Conservation (phyloP, 108 stramenopile species). For the Stephanodiscus minutulus region DNA sequence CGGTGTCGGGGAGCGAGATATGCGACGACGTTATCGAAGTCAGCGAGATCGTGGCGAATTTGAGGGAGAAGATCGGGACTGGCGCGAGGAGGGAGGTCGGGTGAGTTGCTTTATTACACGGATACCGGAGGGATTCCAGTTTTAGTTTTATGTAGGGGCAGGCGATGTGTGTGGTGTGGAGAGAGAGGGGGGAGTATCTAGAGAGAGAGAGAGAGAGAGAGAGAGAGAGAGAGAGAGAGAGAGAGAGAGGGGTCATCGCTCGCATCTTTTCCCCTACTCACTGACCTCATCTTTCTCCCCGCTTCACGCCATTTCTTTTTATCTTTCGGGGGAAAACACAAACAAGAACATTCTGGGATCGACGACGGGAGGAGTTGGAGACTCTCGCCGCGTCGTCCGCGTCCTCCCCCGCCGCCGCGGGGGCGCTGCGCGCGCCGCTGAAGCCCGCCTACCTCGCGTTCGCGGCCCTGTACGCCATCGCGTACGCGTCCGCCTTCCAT, state of each 20-base stretch:
- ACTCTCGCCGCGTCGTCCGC: slow-evolving; percentile 31
- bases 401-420: slow-evolving; percentile 7
- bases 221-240: no score
- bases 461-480: slow-evolving; percentile 39
- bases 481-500: slow-evolving; percentile 7
- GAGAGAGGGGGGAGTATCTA: no score
- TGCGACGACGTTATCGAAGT: slow-evolving; percentile 37
- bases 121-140: no score
- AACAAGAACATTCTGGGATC: slow-evolving; percentile 44
- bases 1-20: slow-evolving; percentile 18
- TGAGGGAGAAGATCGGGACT: slow-evolving; percentile 56
- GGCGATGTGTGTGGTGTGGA: no score
- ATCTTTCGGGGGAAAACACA: not conserved
- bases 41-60: slow-evolving; percentile 56
- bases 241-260: no score
- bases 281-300: no score
- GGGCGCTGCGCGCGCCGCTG: slow-evolving; percentile 16
- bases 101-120: slow-evolving; percentile 19
- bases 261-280: no score
- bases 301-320: no score
- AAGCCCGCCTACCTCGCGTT: slow-evolving; percentile 48
- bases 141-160: not conserved
- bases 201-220: no score
- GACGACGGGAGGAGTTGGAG: slow-evolving; percentile 48
- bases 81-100: slow-evolving; percentile 25